Conservation (phyloP, 345 rosid genomes). For the thale cress (Arabidopsis thaliana) region TAIR10.1 NC_003070.9:18318001-18318500, state of each 20-base stretch:
- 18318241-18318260: constrained; percentile 40
- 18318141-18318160: neutral
- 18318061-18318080: neutral
- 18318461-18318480: constrained; percentile 27
- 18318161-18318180: constrained; percentile 34
- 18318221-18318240: constrained; percentile 34
- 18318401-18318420: constrained; percentile 33
- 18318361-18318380: constrained; percentile 7
- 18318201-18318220: constrained; percentile 42
- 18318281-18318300: constrained; percentile 36
- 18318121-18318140: constrained; percentile 16
- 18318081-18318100: constrained; percentile 19
- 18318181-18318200: constrained; percentile 35
- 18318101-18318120: neutral
- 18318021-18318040: constrained; percentile 8
- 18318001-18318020: neutral
- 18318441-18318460: constrained; percentile 27
- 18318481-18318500: constrained; percentile 37
- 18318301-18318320: constrained; percentile 16
- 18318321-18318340: constrained; percentile 31
- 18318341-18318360: constrained; percentile 6
- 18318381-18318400: constrained; percentile 16
- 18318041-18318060: constrained; percentile 19
- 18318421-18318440: constrained; percentile 35
- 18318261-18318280: constrained; percentile 27